Evolutionary conservation across 139 green algal species (phyloP), one percentile per base, ranked within the genome.

Genomic region (Eudorina sp.): DNA sequence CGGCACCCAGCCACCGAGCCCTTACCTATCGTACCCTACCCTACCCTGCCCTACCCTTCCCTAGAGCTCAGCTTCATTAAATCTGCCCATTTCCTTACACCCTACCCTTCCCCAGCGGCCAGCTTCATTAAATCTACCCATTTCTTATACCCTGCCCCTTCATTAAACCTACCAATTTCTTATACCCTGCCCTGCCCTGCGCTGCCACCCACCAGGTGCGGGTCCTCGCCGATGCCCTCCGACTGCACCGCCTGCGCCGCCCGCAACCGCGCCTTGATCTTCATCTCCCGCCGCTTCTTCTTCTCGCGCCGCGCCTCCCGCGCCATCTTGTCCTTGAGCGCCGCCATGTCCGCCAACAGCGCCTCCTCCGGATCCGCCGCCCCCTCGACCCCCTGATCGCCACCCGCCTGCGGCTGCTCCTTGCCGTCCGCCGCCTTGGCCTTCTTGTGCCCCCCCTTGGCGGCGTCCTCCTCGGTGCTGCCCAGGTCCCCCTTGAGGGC

Each of bases 321-420:
- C 43, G 78, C 93, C 79, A 95, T 90, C 27, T 91, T 58, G 40
- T 94, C 92, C 90, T 97, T 96, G 38, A 99, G 86, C n/a, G 94
- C 94, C 25, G 83, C 84, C 97, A 99, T 99, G 90, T 99, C 97
- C 53, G 89, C 85, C 90, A 99, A 88, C 58, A 99, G 79, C 80
- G 89, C 89, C 45, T 93, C 88, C 91, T 99, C 96, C 0, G 94
- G 88, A 46, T 97, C 96, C 34, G 3, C 77, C 25, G 55, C 38
- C 19, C 46, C 83, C 36, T 31, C 53, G 36, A 8, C 69, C 18
- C 48, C 83, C 8, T 48, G 64, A 91, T 73, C 69, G 89, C 13
- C 53, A 31, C 29, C 73, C 38, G 41, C 29, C 55, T 31, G 66
- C 66, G 29, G 34, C 43, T 55, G 70, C 40, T 31, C 21, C 43